These are phyloP conservation scores for Beauveria caledonica DNA, from an alignment of 2,329 filamentous ascomycete genomes.

Conservation along the genomic window DNA sequence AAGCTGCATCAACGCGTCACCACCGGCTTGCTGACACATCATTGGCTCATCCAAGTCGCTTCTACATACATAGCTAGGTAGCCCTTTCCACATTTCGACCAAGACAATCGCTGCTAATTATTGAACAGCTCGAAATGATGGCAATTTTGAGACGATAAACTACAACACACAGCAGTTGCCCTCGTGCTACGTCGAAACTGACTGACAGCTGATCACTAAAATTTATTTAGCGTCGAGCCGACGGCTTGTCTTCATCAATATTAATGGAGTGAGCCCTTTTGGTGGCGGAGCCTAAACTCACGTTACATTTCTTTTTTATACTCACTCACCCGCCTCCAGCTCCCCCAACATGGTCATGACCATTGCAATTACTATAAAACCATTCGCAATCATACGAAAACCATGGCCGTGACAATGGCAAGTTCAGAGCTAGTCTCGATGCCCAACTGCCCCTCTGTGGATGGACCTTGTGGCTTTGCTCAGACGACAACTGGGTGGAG, in stretches of 20 bases:
- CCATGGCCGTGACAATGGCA: not conserved
- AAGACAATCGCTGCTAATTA: not conserved
- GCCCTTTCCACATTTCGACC: not conserved
- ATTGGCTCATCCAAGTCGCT: not conserved
- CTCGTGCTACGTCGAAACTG: slow-evolving; percentile 8
- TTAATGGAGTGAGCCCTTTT: slow-evolving; percentile 2
- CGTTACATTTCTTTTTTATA: slow-evolving; percentile 7
- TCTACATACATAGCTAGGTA: not conserved
- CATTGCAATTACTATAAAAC: too few relatives aligned
- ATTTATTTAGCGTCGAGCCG: not conserved
- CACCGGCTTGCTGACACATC: not conserved
- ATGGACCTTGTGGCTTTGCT: too few relatives aligned
- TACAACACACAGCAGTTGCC: not conserved
- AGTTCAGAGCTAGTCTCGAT: not conserved
- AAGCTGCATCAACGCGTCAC: not conserved
- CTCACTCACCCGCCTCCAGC: not conserved
- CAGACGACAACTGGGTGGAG: not conserved
- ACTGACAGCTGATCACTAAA: not conserved
- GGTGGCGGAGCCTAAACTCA: not conserved
- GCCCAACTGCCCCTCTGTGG: not conserved
- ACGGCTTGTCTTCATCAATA: slow-evolving; percentile 3
- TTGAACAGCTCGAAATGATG: too few relatives aligned
- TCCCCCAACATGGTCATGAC: not conserved
- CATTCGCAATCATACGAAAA: not conserved
- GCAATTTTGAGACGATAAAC: not conserved